These are phyloP conservation scores for Incumbomyces delicatus DNA, from an alignment of 2,329 filamentous ascomycete species.

Conservation along the genomic window DNA sequence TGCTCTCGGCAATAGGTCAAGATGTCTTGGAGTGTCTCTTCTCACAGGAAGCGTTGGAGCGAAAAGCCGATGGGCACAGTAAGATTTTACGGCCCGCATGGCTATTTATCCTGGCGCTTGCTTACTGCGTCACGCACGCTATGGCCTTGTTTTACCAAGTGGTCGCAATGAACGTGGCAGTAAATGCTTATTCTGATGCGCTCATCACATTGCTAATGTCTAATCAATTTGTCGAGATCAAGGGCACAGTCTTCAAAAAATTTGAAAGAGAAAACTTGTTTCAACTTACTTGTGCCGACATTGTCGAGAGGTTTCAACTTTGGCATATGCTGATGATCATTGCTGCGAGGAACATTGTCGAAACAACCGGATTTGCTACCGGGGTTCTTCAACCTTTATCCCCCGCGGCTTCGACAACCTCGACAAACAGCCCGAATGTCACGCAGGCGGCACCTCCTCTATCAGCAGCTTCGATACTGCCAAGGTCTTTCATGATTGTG, in stretches of 20 bases:
- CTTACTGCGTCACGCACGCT: constrained; percentile 81
- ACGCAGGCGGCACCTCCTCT: constrained; percentile 35
- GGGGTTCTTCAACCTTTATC: constrained; percentile 29
- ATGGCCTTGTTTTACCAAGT: constrained; percentile 92
- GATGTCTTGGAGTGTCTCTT: constrained; percentile 95
- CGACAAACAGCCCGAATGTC: constrained; percentile 43
- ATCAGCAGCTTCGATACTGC: constrained; percentile 61
- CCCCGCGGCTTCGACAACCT: constrained; percentile 29
- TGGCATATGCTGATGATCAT: constrained; percentile 98
- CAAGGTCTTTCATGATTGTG: constrained; percentile 81
- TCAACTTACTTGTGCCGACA: constrained; percentile 89
- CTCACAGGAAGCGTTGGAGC: constrained; percentile 81
- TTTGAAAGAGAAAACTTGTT: constrained; percentile 98
- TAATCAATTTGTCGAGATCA: constrained; percentile 98
- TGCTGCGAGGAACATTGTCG: constrained; percentile 88
- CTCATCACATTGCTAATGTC: constrained; percentile 84
- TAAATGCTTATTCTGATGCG: constrained; percentile 97
- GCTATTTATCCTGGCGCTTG: constrained; percentile 78
- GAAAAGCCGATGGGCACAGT: constrained; percentile 77
- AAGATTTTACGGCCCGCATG: constrained; percentile 81
- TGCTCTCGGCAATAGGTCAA: constrained; percentile 84
- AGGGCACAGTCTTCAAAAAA: constrained; percentile 95
- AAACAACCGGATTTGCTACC: constrained; percentile 72
- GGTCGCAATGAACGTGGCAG: constrained; percentile 92
- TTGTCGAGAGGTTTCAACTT: constrained; percentile 90